A percentile compares a stretch with the other conserved stretches of the same genome.
Conservation (phyloP, 2,329 filamentous ascomycete genomes). For the Penicillium sp. region DNA sequence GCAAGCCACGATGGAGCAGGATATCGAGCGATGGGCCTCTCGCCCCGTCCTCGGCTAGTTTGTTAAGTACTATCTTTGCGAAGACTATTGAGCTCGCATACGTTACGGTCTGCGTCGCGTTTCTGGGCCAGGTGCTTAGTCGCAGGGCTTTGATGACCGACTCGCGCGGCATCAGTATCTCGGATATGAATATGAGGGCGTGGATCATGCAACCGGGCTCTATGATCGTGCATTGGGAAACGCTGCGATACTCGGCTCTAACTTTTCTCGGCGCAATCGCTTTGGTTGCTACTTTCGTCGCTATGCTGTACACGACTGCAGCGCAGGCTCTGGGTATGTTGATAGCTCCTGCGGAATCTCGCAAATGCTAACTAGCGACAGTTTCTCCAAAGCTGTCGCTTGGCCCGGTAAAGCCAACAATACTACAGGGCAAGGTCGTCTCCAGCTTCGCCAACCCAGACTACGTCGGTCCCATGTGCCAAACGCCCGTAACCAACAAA, state of each 20-base stretch:
- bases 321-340: slow-evolving; percentile 64
- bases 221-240: slow-evolving; percentile 69
- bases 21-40: slow-evolving; percentile 56
- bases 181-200: slow-evolving; percentile 75
- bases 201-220: slow-evolving; percentile 76
- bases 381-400: slow-evolving; percentile 72
- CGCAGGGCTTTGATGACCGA: slow-evolving; percentile 64
- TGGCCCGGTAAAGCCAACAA: slow-evolving; percentile 52
- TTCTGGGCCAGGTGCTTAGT: slow-evolving; percentile 74
- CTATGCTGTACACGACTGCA: slow-evolving; percentile 75
- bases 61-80: slow-evolving; percentile 69
- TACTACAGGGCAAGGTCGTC: slow-evolving; percentile 59
- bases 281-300: slow-evolving; percentile 64
- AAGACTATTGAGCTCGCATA: slow-evolving; percentile 79
- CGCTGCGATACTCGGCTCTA: slow-evolving; percentile 63
- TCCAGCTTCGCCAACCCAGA: slow-evolving; percentile 64
- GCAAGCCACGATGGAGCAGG: slow-evolving; percentile 60
- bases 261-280: slow-evolving; percentile 67
- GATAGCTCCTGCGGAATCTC: too few relatives aligned
- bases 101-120: slow-evolving; percentile 74
- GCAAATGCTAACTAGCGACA: slow-evolving; percentile 4
- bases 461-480: slow-evolving; percentile 60
- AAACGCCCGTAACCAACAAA: slow-evolving; percentile 57
- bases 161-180: slow-evolving; percentile 68
- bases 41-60: slow-evolving; percentile 64